A percentile compares a stretch with the other conserved stretches of the same genome.
phyloP scores from a whole-genome alignment of 2,329 filamentous ascomycete species.

The Colletotrichum orbiculare region DNA sequence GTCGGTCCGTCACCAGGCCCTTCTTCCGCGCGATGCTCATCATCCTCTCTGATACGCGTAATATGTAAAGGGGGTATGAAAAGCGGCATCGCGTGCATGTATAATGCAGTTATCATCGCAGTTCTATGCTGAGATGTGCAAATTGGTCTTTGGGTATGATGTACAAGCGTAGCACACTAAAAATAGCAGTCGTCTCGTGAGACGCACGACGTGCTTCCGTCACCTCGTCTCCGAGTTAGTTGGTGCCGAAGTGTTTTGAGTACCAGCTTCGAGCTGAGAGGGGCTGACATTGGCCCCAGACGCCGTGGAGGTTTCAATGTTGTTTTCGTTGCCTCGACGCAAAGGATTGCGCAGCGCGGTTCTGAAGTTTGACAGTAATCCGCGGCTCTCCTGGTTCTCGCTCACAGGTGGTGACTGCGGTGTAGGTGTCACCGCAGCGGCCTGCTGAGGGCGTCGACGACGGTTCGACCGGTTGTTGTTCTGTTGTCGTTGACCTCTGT shows the following conservation, averaged over 20 bases:
- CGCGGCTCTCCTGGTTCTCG: constrained; percentile 33
- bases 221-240: constrained; percentile 23
- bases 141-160: constrained; percentile 32
- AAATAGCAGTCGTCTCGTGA: constrained; percentile 16
- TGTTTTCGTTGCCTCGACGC: constrained; percentile 37
- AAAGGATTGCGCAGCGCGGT: constrained; percentile 39
- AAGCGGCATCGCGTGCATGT: constrained; percentile 30
- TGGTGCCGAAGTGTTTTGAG: constrained; percentile 41
- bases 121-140: constrained; percentile 33
- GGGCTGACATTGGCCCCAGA: constrained; percentile 52
- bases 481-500: constrained; percentile 21
- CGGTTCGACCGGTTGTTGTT: constrained; percentile 28
- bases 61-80: constrained; percentile 36
- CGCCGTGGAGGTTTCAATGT: constrained; percentile 37
- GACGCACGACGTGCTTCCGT: constrained; percentile 18
- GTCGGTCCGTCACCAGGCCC: not conserved
- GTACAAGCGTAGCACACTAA: constrained; percentile 34
- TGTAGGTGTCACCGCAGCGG: not conserved
- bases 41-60: constrained; percentile 5
- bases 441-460: constrained; percentile 25
- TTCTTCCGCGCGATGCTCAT: constrained; percentile 12
- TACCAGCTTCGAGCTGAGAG: constrained; percentile 59
- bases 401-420: constrained; percentile 18
- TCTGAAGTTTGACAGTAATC: constrained; percentile 31
- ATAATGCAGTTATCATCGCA: constrained; percentile 28